phyloP scores from a whole-genome alignment of 2,329 filamentous ascomycete genomes.

The Cryphonectria japonica region DNA sequence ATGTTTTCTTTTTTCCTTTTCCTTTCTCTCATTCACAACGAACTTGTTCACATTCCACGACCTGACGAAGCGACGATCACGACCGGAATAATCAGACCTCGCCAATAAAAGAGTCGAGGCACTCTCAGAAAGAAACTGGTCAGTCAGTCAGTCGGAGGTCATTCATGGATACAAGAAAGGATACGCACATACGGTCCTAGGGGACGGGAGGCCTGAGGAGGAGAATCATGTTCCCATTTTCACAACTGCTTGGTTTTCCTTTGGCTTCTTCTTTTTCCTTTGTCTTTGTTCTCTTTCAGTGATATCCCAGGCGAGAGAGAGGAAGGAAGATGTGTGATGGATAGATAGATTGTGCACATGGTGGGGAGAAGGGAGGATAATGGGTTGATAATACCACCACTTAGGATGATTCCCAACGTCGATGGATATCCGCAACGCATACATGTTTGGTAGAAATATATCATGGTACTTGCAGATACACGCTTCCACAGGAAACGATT shows the following conservation, averaged over 20 bases:
- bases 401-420: background rate
- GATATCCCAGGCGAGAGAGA: background rate
- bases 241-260: background rate
- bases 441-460: background rate
- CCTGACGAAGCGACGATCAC: conserved; percentile 29
- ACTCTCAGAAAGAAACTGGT: background rate
- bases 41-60: conserved; percentile 2
- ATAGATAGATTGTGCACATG: background rate
- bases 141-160: background rate
- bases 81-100: conserved; percentile 26
- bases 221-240: conserved; percentile 3
- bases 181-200: background rate
- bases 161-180: background rate
- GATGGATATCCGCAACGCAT: background rate
- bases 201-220: background rate
- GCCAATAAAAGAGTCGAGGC: background rate
- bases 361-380: background rate
- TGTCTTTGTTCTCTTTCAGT: background rate
- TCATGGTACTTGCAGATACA: background rate
- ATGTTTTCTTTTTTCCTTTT: background rate
- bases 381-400: background rate
- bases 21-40: background rate
- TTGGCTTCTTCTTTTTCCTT: background rate
- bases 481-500: no score
- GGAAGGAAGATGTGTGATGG: background rate